These are phyloP conservation scores for Boletus reticuloceps DNA, from an alignment of 768 basidiomycete species.

Conservation along the genomic window DNA sequence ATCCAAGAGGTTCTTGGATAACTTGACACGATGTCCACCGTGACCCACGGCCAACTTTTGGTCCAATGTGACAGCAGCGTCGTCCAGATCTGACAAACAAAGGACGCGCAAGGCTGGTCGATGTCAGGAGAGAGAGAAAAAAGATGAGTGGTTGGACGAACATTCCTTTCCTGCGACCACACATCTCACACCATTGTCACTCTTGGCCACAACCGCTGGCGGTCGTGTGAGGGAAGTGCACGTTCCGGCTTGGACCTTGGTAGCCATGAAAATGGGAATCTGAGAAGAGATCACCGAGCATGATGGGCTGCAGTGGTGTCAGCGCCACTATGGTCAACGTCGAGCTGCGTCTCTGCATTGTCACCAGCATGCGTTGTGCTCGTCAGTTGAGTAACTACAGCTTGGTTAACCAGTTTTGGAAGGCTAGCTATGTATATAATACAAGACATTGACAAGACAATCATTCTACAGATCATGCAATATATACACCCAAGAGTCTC, in stretches of 20 bases:
- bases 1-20: slow-evolving; percentile 75
- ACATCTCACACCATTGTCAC: slow-evolving; percentile 63
- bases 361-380: slow-evolving; percentile 10
- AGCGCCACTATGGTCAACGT: slow-evolving; percentile 15
- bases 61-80: slow-evolving; percentile 35
- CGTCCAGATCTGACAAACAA: slow-evolving; percentile 50
- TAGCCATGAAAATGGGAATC: slow-evolving; percentile 45
- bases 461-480: not conserved
- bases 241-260: slow-evolving; percentile 47
- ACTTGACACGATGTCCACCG: slow-evolving; percentile 68
- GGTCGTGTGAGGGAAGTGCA: slow-evolving; percentile 59
- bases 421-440: no score
- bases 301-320: not conserved
- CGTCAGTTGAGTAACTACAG: not conserved
- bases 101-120: slow-evolving; percentile 57
- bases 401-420: slow-evolving; percentile 10
- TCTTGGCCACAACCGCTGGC: slow-evolving; percentile 65
- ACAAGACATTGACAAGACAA: no score
- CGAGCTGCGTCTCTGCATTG: slow-evolving; percentile 26
- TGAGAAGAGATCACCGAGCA: slow-evolving; percentile 33
- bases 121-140: slow-evolving; percentile 7
- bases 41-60: slow-evolving; percentile 53
- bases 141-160: slow-evolving; percentile 31
- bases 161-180: slow-evolving; percentile 79
- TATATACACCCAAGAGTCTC: not conserved